Evolutionary conservation across 2,329 filamentous ascomycete genomes (phyloP).

Genomic region (Pseudogymnoascus sp.): DNA sequence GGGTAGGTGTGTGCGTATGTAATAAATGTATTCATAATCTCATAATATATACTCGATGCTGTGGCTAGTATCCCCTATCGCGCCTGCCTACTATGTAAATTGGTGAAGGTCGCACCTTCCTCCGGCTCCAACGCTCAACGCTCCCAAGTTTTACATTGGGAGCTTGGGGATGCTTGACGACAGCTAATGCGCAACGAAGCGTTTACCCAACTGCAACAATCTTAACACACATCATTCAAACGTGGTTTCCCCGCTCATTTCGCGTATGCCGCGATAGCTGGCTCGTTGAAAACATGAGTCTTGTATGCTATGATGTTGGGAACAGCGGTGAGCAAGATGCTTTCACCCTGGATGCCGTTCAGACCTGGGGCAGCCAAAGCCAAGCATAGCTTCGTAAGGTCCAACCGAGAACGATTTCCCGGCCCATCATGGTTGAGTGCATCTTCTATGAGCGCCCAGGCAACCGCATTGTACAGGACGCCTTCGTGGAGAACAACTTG

Average conservation of each 20-base stretch:
- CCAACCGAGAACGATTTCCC: conserved; percentile 20
- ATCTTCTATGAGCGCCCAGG: conserved; percentile 38
- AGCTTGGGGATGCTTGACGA: neutral
- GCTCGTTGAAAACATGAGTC: conserved; percentile 2
- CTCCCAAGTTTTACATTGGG: neutral
- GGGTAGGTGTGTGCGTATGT: neutral
- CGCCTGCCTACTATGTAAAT: neutral
- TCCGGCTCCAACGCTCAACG: neutral
- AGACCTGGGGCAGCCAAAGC: neutral
- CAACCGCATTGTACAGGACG: conserved; percentile 42
- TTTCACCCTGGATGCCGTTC: neutral
- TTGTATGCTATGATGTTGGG: conserved; percentile 8
- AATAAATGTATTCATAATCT: neutral
- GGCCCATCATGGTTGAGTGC: conserved; percentile 42
- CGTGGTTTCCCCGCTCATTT: neutral
- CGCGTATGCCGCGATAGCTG: conserved; percentile 10
- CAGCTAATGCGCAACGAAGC: neutral
- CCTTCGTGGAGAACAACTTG: conserved; percentile 35
- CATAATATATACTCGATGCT: neutral
- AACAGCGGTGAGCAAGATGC: neutral
- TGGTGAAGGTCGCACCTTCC: neutral
- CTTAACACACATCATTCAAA: neutral
- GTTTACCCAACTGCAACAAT: neutral
- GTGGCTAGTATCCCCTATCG: neutral
- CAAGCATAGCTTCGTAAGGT: neutral